Evolutionary conservation across 169 alveolate species (phyloP).

Genomic region (Eimeria tenella): DNA sequence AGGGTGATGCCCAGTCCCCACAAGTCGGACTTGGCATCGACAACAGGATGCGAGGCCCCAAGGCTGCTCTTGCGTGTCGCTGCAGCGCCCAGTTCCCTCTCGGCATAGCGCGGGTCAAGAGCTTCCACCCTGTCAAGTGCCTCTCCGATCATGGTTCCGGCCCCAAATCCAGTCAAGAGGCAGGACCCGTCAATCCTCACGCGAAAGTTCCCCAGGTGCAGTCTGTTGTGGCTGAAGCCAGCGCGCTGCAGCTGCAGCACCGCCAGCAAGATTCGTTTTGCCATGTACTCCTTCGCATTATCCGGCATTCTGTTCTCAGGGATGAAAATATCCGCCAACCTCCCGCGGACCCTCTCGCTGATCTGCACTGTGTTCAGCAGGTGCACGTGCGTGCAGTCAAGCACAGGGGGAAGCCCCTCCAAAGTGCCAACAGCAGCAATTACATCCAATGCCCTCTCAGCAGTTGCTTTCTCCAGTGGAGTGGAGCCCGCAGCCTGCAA

Average conservation of each 20-base stretch:
- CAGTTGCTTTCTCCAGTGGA: background rate
- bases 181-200: constrained; percentile 21
- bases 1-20: background rate
- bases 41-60: background rate
- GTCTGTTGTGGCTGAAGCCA: constrained; percentile 20
- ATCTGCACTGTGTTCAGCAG: background rate
- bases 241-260: constrained; percentile 45
- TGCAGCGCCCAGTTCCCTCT: background rate
- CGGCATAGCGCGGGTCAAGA: background rate
- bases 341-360: constrained; percentile 14
- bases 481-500: background rate
- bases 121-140: background rate
- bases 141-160: constrained; percentile 15
- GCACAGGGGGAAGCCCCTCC: constrained; percentile 1
- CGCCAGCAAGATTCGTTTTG: background rate
- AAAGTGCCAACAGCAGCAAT: background rate
- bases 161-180: constrained; percentile 3
- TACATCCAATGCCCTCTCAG: background rate
- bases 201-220: background rate
- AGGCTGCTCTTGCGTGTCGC: background rate
- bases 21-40: background rate
- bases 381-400: background rate
- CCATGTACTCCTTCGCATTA: background rate
- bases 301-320: background rate
- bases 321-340: background rate